phyloP scores from a whole-genome alignment of 768 basidiomycete genomes.

The Kwoniella sp. region DNA sequence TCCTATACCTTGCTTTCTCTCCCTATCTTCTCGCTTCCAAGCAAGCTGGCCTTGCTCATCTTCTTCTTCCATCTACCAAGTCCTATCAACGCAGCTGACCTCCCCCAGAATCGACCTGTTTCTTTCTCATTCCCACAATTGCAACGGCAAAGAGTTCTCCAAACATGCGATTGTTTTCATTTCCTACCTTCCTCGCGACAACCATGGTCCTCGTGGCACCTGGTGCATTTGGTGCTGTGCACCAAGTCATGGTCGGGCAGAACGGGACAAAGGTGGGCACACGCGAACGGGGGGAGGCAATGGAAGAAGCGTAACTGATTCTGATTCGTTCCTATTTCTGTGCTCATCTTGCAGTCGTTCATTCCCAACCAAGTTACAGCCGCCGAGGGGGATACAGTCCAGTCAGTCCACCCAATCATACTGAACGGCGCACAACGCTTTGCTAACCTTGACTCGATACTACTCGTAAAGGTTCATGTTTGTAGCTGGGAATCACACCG shows the following conservation, averaged over 20 bases:
- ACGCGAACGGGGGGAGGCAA: too few species aligned
- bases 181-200: not conserved
- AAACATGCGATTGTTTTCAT: not conserved
- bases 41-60: too few species aligned
- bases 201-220: not conserved
- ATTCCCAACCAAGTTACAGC: not conserved
- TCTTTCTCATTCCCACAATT: too few species aligned
- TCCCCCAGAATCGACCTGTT: too few species aligned
- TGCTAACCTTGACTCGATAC: too few species aligned
- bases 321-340: not conserved
- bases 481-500: slow-evolving; percentile 28
- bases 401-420: not conserved
- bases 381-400: slow-evolving; percentile 1
- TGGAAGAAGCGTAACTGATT: not conserved
- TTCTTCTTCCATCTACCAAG: too few species aligned
- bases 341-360: slow-evolving; percentile 8
- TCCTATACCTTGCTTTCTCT: too few species aligned
- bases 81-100: too few species aligned
- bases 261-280: not conserved
- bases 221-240: not conserved
- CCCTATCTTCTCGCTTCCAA: too few species aligned
- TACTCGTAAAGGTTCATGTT: slow-evolving; percentile 23
- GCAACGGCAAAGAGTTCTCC: too few species aligned
- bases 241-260: not conserved
- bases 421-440: too few species aligned